phyloP scores from a whole-genome alignment of 106 monocot genomes.

The Dendrobium nobile region DNA sequence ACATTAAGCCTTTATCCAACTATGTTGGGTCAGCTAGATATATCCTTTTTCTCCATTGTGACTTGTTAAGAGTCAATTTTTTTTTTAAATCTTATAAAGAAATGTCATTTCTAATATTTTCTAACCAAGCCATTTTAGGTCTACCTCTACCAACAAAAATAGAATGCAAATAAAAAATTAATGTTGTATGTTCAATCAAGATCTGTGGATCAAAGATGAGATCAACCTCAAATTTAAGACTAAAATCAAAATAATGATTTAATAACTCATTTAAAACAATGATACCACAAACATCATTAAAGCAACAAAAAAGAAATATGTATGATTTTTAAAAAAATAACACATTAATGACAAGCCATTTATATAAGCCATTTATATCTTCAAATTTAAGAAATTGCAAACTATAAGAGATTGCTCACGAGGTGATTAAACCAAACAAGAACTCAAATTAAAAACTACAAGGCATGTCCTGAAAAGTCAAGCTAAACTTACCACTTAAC shows the following conservation, averaged over 20 bases:
- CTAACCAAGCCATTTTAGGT: no score
- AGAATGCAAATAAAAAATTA: not conserved
- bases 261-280: not conserved
- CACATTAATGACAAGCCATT: not conserved
- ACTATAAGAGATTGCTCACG: not conserved
- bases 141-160: not conserved
- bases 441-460: not conserved
- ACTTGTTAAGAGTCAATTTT: no score
- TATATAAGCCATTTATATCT: not conserved
- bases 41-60: no score
- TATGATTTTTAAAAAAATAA: not conserved
- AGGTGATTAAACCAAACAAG: not conserved
- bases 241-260: not conserved
- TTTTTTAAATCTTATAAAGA: no score
- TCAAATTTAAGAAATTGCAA: not conserved
- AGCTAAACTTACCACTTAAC: constrained; percentile 64
- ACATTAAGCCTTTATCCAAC: no score
- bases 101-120: no score
- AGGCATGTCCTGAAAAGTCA: not conserved
- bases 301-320: not conserved
- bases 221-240: not conserved
- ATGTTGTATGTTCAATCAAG: not conserved
- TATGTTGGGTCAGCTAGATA: no score
- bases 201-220: not conserved
- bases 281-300: not conserved